Base-by-base conservation (phyloP, 192 early-diverging fungal genomes). In the Dispira parvispora region DNA sequence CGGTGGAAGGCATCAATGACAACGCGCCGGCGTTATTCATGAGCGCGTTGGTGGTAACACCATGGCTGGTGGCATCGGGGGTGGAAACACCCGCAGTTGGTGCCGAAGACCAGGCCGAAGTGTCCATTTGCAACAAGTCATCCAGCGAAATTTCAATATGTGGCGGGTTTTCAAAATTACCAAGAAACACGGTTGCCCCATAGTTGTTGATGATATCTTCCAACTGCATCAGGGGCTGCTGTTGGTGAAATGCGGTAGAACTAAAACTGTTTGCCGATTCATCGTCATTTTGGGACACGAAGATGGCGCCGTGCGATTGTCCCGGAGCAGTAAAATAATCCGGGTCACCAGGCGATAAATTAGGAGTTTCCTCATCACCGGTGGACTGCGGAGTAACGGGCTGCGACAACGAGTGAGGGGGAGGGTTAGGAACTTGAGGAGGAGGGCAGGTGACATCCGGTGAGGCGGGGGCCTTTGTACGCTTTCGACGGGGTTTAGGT, bases 151-250 rank as follows among this genome's bases (percentile, higher is more conserved):
- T 60, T 21, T 60, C 57, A 14, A 60, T 27, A 14, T 60, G 57
- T 11, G 57, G 57, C 2, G 57, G 57, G 32, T 60, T 28, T n/a
- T 60, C 57, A 14, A 8, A 18, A 43, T 60, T 60, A 21, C 57
- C 57, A 1, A 60, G 32, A 43, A 60, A 60, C 12, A 43, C 57
- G 12, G 57, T 60, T 28, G 32, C 57, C 11, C 57, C 57, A 16
- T 43, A 60, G 27, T 43, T 60, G 57, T 60, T 60, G 57, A 60
- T 11, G 18, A 60, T 60, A 43, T 60, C 57, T 4, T 60, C 57
- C 18, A 60, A n/a, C 21, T 43, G 32, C 53, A 55, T 26, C 13
- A 23, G 21, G 16, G 47, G 47, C 9, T 46, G 11, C 46, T 16
- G 16, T 38, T 38, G 32, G 32, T 38, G 32, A 23, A 50, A 50